Evolutionary conservation across 1,284 basidiomycete genomes (phyloP), one percentile per base, ranked within the genome.

Genomic region (Ceratobasidium sp.): DNA sequence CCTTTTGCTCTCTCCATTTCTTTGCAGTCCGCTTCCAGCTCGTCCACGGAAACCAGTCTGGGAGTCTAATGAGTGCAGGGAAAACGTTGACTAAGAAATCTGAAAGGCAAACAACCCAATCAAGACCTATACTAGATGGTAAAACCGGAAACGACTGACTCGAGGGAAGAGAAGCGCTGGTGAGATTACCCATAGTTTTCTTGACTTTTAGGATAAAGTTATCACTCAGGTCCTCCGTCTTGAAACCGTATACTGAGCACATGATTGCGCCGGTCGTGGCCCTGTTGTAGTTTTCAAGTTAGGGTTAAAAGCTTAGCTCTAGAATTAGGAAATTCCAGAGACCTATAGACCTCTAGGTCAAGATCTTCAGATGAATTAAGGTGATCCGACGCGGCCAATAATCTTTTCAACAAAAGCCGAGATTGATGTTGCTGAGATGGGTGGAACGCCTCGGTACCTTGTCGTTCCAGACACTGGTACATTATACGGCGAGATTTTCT

Each of bases 11-110:
- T 56, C 64, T 57, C 76, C 76, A 77, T 51, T 73, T 40, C 4
- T 49, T 62, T 1, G 62, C 69, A 6, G 19, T 43, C 34, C 5
- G 19, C 62, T 77, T 71, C 59, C 61, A 77, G 17, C 56, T 17
- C 44, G 76, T 59, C 17, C 76, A 59, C 2, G 76, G 76, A 25
- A 77, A 57, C 76, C 76, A 77, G 11, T 77, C 76, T 19, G 76
- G 76, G 17, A 77, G 15, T 22, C 65, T 40, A 19, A 51, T 43
- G 15, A 77, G 34, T 15, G n/a, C 40, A 1, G 76, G 76, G 34
- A 73, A 37, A 49, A 61, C 22, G 34, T 77, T 71, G 22, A 77
- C 76, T 22, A 77, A 17, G 25, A 77, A 77, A 40, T 64, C 71
- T 65, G 54, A 51, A 51, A 19, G 8, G 49, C 17, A 9, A 7